These are phyloP conservation scores for Yamadazyma buinensis DNA, from an alignment of 1,139 yeast species.

Conservation along the genomic window DNA sequence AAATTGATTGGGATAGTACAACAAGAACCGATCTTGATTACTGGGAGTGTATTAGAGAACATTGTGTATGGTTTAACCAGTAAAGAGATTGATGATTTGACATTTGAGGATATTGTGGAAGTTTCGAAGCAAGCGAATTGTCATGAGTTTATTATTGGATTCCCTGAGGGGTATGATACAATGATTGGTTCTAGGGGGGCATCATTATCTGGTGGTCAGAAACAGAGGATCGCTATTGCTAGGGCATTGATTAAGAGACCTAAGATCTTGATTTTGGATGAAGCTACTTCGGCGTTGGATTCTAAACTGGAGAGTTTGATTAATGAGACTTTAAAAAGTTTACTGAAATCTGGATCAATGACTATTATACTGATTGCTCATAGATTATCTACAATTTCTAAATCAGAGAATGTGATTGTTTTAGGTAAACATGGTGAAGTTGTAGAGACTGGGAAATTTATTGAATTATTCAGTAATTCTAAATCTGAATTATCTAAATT, in stretches of 20 bases:
- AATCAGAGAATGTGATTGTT: slow-evolving; percentile 55
- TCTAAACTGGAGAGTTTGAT: slow-evolving; percentile 68
- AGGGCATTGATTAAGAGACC: slow-evolving; percentile 71
- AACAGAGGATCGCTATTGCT: slow-evolving; percentile 86
- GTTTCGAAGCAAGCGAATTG: slow-evolving; percentile 53
- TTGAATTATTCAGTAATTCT: slow-evolving; percentile 40
- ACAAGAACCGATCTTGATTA: slow-evolving; percentile 81
- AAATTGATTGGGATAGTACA: slow-evolving; percentile 76
- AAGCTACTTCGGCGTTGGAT: slow-evolving; percentile 78
- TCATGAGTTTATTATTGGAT: slow-evolving; percentile 47
- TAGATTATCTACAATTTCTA: slow-evolving; percentile 72
- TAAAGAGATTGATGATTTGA: slow-evolving; percentile 37
- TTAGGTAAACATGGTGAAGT: slow-evolving; percentile 43
- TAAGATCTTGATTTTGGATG: slow-evolving; percentile 60
- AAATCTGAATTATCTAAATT: slow-evolving; percentile 42
- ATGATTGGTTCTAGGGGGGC: slow-evolving; percentile 57
- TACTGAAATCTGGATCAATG: slow-evolving; percentile 54
- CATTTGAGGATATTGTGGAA: slow-evolving; percentile 39
- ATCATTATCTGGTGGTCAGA: slow-evolving; percentile 78
- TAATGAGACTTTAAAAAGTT: slow-evolving; percentile 55
- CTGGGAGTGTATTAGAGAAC: slow-evolving; percentile 77
- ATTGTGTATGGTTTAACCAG: slow-evolving; percentile 71
- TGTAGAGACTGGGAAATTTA: slow-evolving; percentile 40
- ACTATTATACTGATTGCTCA: slow-evolving; percentile 93
- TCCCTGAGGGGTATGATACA: slow-evolving; percentile 54